These are phyloP conservation scores for Apiospora marii DNA, from an alignment of 2,329 filamentous ascomycete genomes.

Conservation along the genomic window DNA sequence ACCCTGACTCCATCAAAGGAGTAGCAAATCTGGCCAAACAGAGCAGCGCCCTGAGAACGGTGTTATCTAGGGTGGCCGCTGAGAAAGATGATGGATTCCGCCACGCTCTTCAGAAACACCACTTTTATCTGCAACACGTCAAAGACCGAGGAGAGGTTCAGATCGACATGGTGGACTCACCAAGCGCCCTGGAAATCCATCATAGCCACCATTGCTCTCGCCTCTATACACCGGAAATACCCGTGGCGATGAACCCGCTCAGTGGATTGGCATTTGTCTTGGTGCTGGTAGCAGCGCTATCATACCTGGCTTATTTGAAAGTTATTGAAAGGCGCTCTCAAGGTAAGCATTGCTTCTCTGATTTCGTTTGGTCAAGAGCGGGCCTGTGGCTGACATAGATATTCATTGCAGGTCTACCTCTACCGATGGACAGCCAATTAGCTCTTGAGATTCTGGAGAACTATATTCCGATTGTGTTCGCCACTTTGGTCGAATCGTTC, in stretches of 20 bases:
- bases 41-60: neutral
- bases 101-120: too few species aligned
- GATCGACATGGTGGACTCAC: too few species aligned
- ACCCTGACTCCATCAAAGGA: neutral
- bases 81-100: neutral
- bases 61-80: neutral
- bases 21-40: neutral
- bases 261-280: neutral
- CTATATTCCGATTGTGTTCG: neutral
- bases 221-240: neutral
- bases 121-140: too few species aligned
- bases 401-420: neutral
- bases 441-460: neutral
- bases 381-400: too few species aligned
- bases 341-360: neutral
- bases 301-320: neutral
- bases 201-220: too few species aligned
- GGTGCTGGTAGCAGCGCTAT: neutral
- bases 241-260: neutral
- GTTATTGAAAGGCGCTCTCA: neutral
- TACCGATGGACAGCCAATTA: neutral
- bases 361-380: neutral
- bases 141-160: too few species aligned
- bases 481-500: neutral
- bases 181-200: too few species aligned